A percentile compares a stretch with the other conserved stretches of the same genome.
phyloP scores from a whole-genome alignment of 1,284 basidiomycete species.

The Ganoderma meredithae region DNA sequence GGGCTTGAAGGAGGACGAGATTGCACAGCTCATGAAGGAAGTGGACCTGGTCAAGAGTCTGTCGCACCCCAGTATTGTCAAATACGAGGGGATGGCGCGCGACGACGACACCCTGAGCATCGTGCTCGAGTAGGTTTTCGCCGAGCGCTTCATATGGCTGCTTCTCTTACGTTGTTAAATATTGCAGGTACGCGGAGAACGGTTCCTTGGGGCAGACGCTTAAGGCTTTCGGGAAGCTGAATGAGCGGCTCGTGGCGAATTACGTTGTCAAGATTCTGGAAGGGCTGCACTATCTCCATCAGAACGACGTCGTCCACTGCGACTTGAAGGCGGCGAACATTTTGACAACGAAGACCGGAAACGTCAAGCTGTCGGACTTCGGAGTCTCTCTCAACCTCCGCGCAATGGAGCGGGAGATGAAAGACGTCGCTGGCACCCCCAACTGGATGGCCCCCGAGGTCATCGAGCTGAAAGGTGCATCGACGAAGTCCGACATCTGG shows the following conservation, averaged over 20 bases:
- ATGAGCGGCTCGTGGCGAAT: constrained; percentile 86
- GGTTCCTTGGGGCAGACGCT: constrained; percentile 92
- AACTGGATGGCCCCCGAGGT: constrained; percentile 99
- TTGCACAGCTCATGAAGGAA: constrained; percentile 88
- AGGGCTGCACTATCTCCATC: constrained; percentile 89
- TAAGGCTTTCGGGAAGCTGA: constrained; percentile 91
- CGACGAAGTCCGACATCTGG: constrained; percentile 88
- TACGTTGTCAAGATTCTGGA: constrained; percentile 96
- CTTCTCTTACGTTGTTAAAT: constrained; percentile 37
- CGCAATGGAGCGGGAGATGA: constrained; percentile 89
- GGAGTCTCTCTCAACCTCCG: constrained; percentile 98
- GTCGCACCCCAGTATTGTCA: constrained; percentile 92
- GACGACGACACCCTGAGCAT: constrained; percentile 90
- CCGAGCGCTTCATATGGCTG: constrained; percentile 27
- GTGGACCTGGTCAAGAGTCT: constrained; percentile 90
- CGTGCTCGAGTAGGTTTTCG: constrained; percentile 81
- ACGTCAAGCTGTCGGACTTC: constrained; percentile 98
- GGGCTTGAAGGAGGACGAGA: constrained; percentile 86
- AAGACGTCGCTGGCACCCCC: constrained; percentile 91
- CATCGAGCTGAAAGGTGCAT: constrained; percentile 84
- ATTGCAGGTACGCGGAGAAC: constrained; percentile 86
- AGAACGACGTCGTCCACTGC: constrained; percentile 84
- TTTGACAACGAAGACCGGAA: constrained; percentile 95
- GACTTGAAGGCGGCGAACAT: constrained; percentile 99
- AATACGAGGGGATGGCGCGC: constrained; percentile 95